phyloP scores from a whole-genome alignment of 2,329 filamentous ascomycete genomes.

The Fusarium pilosicola region DNA sequence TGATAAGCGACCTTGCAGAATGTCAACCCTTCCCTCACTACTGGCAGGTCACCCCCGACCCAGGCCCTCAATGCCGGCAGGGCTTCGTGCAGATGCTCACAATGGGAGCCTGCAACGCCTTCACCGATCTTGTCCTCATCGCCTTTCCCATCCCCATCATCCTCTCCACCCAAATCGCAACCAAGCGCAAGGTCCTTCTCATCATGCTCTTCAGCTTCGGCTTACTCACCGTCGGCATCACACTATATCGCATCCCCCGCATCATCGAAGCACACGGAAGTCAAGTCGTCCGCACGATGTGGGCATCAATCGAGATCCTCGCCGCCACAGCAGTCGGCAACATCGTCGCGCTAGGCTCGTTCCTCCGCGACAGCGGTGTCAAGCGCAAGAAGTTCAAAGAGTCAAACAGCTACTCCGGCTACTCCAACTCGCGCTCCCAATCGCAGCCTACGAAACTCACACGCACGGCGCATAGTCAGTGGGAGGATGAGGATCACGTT shows the following conservation, averaged over 20 bases:
- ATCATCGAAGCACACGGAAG: slow-evolving; percentile 74
- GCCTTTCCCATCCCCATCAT: slow-evolving; percentile 89
- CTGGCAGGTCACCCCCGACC: slow-evolving; percentile 83
- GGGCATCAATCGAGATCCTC: slow-evolving; percentile 87
- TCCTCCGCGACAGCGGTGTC: slow-evolving; percentile 84
- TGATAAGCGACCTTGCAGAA: slow-evolving; percentile 83
- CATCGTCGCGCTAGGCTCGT: slow-evolving; percentile 86
- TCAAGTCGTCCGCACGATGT: slow-evolving; percentile 85
- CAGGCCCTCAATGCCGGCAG: slow-evolving; percentile 82
- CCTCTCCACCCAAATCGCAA: slow-evolving; percentile 76
- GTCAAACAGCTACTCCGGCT: slow-evolving; percentile 51
- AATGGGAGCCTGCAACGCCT: slow-evolving; percentile 83
- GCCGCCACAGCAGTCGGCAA: slow-evolving; percentile 88
- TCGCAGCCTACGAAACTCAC: slow-evolving; percentile 36
- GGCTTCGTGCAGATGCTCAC: slow-evolving; percentile 85
- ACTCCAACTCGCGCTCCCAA: slow-evolving; percentile 40
- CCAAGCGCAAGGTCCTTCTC: slow-evolving; percentile 80
- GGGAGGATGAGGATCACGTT: slow-evolving; percentile 38
- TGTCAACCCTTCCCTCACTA: slow-evolving; percentile 78
- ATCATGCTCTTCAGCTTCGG: slow-evolving; percentile 83
- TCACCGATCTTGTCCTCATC: slow-evolving; percentile 86
- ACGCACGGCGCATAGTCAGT: slow-evolving; percentile 36
- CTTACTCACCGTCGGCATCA: slow-evolving; percentile 77
- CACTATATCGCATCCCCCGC: slow-evolving; percentile 77
- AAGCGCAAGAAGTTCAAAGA: slow-evolving; percentile 86